A percentile compares a stretch with the other conserved stretches of the same genome.
phyloP scores from a whole-genome alignment of 495 filamentous ascomycete species.

The Chaetomium tenue region DNA sequence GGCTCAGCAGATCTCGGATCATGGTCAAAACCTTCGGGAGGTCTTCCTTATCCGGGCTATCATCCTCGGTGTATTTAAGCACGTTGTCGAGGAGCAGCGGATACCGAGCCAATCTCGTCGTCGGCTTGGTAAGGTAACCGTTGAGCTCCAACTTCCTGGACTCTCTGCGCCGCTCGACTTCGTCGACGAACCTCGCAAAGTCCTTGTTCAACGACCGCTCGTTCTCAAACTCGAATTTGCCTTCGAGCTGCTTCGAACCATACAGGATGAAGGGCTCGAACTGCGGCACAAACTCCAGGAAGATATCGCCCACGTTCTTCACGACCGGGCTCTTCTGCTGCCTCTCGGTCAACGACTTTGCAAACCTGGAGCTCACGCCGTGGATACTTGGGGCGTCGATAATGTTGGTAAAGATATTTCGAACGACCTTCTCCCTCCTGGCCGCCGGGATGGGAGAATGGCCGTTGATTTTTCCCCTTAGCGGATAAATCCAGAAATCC shows the following conservation, averaged over 20 bases:
- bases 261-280: constrained; percentile 98
- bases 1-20: constrained; percentile 81
- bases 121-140: constrained; percentile 97
- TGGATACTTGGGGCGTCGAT: constrained; percentile 78
- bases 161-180: constrained; percentile 93
- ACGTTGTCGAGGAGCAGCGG: constrained; percentile 92
- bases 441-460: constrained; percentile 84
- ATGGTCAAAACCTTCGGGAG: constrained; percentile 80
- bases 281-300: constrained; percentile 83
- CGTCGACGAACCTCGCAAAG: constrained; percentile 92
- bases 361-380: constrained; percentile 81
- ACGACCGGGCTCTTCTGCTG: constrained; percentile 91
- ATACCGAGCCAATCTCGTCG: constrained; percentile 92
- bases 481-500: constrained; percentile 97
- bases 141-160: constrained; percentile 96
- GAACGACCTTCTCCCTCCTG: constrained; percentile 83
- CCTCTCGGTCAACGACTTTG: constrained; percentile 79
- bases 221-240: constrained; percentile 97
- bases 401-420: constrained; percentile 93
- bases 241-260: constrained; percentile 92
- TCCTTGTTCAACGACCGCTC: constrained; percentile 82
- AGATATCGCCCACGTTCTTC: constrained; percentile 87
- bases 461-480: constrained; percentile 64
- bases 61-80: constrained; percentile 79
- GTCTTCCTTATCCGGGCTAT: constrained; percentile 84